Evolutionary conservation across 163 green algal genomes (phyloP).

Genomic region (Volvox carteri): DNA sequence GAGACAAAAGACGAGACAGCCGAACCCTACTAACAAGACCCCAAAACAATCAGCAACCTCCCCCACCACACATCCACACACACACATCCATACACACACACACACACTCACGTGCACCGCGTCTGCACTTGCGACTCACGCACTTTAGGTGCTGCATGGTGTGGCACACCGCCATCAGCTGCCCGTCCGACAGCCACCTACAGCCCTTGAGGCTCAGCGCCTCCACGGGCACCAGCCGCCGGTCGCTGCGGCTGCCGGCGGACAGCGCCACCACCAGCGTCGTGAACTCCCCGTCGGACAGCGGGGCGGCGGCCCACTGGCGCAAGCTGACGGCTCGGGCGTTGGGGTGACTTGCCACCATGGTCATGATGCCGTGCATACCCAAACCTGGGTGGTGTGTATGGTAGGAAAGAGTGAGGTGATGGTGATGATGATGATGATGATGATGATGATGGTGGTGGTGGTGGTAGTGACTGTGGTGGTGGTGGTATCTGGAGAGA

Average conservation of each 20-base stretch:
- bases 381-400: slow-evolving; percentile 47
- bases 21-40: too few species aligned
- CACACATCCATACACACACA: too few species aligned
- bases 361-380: slow-evolving; percentile 54
- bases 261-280: slow-evolving; percentile 48
- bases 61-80: too few species aligned
- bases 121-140: neutral
- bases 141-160: slow-evolving; percentile 65
- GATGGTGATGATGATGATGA: too few species aligned
- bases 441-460: too few species aligned
- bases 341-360: slow-evolving; percentile 59
- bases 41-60: too few species aligned
- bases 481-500: too few species aligned
- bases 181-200: slow-evolving; percentile 49
- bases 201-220: slow-evolving; percentile 57
- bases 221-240: slow-evolving; percentile 55
- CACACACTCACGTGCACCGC: too few species aligned
- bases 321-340: slow-evolving; percentile 56
- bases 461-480: too few species aligned
- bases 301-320: slow-evolving; percentile 29
- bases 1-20: too few species aligned
- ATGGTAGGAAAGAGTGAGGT: neutral
- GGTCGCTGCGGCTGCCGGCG: slow-evolving; percentile 31
- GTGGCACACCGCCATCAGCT: slow-evolving; percentile 48
- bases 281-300: slow-evolving; percentile 54